Percentiles rank a stretch among this genome's conserved stretches.
Conservation (phyloP, 129 eudicot species). For the Calendula officinalis region DNA sequence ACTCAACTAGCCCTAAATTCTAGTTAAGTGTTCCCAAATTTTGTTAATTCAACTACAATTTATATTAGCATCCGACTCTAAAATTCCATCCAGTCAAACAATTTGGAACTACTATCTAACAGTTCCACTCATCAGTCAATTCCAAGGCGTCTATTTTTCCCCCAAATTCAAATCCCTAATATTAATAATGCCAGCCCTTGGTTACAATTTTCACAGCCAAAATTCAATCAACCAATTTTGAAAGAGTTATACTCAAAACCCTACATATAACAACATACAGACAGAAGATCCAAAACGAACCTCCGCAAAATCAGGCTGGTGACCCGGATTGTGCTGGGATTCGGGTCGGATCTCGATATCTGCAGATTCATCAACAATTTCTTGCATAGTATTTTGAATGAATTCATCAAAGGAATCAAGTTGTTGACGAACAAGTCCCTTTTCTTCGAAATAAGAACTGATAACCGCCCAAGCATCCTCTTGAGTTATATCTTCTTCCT, state of each 20-base stretch:
- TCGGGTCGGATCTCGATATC: slow-evolving; percentile 97
- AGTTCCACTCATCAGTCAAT: not conserved
- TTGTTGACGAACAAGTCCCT: slow-evolving; percentile 87
- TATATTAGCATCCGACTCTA: slow-evolving; percentile 4
- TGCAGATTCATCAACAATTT: slow-evolving; percentile 83
- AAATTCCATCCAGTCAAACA: slow-evolving; percentile 15
- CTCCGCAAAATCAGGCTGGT: slow-evolving; percentile 85
- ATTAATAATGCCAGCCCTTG: not conserved
- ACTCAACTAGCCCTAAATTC: not conserved
- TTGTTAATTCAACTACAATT: not conserved
- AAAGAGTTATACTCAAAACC: not conserved
- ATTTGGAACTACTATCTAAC: not conserved
- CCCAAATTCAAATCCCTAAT: slow-evolving; percentile 11
- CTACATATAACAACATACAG: not conserved
- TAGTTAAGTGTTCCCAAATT: not conserved
- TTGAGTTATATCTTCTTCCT: slow-evolving; percentile 75
- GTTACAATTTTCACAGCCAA: not conserved
- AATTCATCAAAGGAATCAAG: slow-evolving; percentile 91
- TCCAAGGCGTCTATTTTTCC: slow-evolving; percentile 2
- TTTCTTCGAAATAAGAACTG: slow-evolving; percentile 83
- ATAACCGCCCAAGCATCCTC: slow-evolving; percentile 97
- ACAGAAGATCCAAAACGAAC: slow-evolving; percentile 14
- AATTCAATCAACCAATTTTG: slow-evolving; percentile 10
- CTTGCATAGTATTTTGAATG: slow-evolving; percentile 93
- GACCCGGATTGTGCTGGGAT: slow-evolving; percentile 92